Percentiles rank a stretch among this genome's conserved stretches.
phyloP scores from a whole-genome alignment of 352 stramenopile genomes.

The Globisporangium viniferum region DNA sequence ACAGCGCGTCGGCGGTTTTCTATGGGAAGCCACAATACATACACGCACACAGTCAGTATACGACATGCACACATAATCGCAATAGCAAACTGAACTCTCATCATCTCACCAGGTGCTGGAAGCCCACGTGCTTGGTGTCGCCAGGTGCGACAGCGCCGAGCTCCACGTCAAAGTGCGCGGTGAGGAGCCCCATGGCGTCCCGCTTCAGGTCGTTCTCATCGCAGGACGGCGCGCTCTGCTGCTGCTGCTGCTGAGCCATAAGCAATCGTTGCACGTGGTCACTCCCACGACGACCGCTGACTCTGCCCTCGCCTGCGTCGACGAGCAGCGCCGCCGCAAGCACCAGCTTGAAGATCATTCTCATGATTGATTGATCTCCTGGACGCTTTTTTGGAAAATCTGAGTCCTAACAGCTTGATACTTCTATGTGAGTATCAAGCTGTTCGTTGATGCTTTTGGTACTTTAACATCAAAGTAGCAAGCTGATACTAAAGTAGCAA shows the following conservation, averaged over 20 bases:
- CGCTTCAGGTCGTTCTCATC: constrained; percentile 48
- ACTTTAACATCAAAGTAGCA: no score
- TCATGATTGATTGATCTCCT: not conserved
- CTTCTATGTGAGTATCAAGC: no score
- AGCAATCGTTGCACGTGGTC: not conserved
- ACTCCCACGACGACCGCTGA: not conserved
- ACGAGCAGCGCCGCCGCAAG: not conserved
- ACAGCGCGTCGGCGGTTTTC: constrained; percentile 74
- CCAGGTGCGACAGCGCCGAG: constrained; percentile 66
- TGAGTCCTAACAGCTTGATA: not conserved
- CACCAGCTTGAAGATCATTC: constrained; percentile 4
- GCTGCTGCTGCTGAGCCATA: not conserved
- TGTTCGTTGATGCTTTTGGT: no score
- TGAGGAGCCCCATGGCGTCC: constrained; percentile 41
- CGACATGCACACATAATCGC: not conserved
- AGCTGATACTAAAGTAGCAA: no score
- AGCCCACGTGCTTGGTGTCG: constrained; percentile 43
- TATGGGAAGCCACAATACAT: constrained; percentile 8
- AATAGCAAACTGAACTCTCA: not conserved
- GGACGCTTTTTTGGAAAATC: not conserved
- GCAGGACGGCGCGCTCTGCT: constrained; percentile 19
- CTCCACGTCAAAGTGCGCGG: constrained; percentile 56
- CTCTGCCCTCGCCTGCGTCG: not conserved
- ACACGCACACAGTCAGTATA: not conserved
- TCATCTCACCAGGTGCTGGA: constrained; percentile 71